phyloP scores from a whole-genome alignment of 306 rosid species.

The Dalbergia cochinchinensis region DNA sequence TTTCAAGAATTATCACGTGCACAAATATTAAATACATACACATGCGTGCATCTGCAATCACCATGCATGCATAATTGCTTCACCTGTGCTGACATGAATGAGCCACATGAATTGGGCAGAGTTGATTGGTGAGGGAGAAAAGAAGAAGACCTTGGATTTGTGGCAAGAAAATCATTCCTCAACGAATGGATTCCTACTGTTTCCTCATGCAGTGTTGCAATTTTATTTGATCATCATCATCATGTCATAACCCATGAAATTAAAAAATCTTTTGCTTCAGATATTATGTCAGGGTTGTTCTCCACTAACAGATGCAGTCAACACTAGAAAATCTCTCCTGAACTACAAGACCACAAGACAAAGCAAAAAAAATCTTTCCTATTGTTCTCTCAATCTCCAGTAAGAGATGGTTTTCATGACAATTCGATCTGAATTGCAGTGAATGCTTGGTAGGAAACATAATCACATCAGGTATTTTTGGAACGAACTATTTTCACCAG shows the following conservation, averaged over 20 bases:
- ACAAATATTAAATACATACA: background rate
- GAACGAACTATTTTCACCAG: background rate
- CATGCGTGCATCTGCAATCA: background rate
- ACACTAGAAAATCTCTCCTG: background rate
- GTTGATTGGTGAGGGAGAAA: too few relatives aligned
- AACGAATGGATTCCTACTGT: background rate
- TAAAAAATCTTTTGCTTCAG: background rate
- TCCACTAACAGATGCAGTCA: conserved; percentile 4
- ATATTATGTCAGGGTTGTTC: background rate
- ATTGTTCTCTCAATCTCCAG: background rate
- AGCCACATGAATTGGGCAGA: too few relatives aligned
- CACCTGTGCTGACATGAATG: background rate
- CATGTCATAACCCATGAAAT: too few relatives aligned
- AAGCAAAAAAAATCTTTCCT: background rate
- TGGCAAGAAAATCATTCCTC: background rate
- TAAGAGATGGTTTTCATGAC: background rate
- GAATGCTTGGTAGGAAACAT: conserved; percentile 8
- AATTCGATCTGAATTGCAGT: background rate
- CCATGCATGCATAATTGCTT: background rate
- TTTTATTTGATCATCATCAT: background rate
- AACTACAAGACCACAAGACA: background rate
- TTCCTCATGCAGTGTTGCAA: background rate
- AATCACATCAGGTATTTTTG: background rate
- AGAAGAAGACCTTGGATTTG: too few relatives aligned
- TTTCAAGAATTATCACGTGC: background rate